Conservation (phyloP, 768 basidiomycete species). For the Clavaria fumosa region DNA sequence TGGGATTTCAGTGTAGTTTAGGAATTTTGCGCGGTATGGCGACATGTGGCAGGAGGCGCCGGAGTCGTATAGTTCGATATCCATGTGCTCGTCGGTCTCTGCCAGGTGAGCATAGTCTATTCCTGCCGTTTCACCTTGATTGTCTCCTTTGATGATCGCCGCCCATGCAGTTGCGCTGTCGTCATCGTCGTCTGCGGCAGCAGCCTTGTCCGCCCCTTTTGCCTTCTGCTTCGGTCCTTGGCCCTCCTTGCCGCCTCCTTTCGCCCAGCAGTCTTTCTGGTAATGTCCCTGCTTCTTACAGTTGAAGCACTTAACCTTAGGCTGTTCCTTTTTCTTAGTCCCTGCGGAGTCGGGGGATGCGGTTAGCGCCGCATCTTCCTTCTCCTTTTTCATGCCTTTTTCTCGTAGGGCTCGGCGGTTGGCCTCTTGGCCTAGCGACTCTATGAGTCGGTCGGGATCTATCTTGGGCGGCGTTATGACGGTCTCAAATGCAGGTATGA, state of each 20-base stretch:
- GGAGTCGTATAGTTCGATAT: constrained; percentile 22
- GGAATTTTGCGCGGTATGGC: constrained; percentile 17
- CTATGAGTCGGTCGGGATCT: constrained; percentile 13
- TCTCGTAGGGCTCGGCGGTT: constrained; percentile 10
- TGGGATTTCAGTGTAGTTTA: constrained; percentile 15
- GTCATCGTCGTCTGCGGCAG: background rate
- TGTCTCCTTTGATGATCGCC: background rate
- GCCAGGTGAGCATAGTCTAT: background rate
- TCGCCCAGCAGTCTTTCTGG: constrained; percentile 13
- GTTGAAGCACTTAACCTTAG: constrained; percentile 15
- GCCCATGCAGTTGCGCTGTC: background rate
- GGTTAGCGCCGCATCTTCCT: constrained; percentile 16
- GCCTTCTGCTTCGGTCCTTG: constrained; percentile 8
- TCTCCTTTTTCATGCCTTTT: constrained; percentile 12
- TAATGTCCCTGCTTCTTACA: constrained; percentile 17
- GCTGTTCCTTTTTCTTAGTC: constrained; percentile 1
- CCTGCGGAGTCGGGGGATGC: constrained; percentile 6
- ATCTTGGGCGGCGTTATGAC: constrained; percentile 9
- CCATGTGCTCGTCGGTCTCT: constrained; percentile 3
- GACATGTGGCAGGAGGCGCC: constrained; percentile 24
- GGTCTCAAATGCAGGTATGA: constrained; percentile 12
- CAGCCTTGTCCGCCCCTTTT: constrained; percentile 8
- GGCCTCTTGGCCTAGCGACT: constrained; percentile 16
- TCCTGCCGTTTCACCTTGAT: background rate
- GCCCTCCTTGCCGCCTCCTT: constrained; percentile 12